A percentile compares a stretch with the other conserved stretches of the same genome.
These are phyloP conservation scores for Starmerella sp. DNA, from an alignment of 805 yeast species.

Conservation along the genomic window DNA sequence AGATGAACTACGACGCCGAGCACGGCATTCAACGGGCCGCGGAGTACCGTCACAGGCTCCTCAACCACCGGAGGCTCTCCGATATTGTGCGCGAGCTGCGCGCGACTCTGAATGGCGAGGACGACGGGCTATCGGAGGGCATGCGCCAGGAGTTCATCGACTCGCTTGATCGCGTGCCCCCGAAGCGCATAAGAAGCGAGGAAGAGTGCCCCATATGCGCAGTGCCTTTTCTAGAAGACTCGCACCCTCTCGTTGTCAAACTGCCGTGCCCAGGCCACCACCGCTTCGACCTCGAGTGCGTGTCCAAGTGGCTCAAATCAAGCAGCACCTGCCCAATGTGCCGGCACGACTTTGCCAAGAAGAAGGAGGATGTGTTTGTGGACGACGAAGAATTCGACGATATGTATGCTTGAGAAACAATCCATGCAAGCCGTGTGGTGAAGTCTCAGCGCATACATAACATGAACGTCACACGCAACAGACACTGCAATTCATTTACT, in stretches of 20 bases:
- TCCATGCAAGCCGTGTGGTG: too few species aligned
- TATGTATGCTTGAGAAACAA: slow-evolving; percentile 46
- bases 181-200: slow-evolving; percentile 30
- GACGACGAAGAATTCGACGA: slow-evolving; percentile 61
- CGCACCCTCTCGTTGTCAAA: slow-evolving; percentile 67
- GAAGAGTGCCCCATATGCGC: slow-evolving; percentile 84
- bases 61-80: slow-evolving; percentile 1
- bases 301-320: slow-evolving; percentile 75
- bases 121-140: slow-evolving; percentile 7
- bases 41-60: neutral
- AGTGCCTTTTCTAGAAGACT: slow-evolving; percentile 54
- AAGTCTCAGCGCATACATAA: neutral
- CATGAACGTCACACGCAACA: too few species aligned
- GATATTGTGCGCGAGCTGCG: slow-evolving; percentile 4
- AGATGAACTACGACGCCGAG: slow-evolving; percentile 15
- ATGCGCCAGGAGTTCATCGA: slow-evolving; percentile 56
- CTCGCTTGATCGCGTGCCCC: slow-evolving; percentile 58
- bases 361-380: slow-evolving; percentile 32
- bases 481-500: too few species aligned
- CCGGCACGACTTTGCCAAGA: slow-evolving; percentile 52
- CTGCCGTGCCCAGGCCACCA: slow-evolving; percentile 61
- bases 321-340: slow-evolving; percentile 66
- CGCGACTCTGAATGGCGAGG: neutral
- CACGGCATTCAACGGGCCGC: slow-evolving; percentile 6
- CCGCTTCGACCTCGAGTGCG: slow-evolving; percentile 77